Evolutionary conservation across 2,329 filamentous ascomycete genomes (phyloP).

Genomic region (Aspergillus udagawae): DNA sequence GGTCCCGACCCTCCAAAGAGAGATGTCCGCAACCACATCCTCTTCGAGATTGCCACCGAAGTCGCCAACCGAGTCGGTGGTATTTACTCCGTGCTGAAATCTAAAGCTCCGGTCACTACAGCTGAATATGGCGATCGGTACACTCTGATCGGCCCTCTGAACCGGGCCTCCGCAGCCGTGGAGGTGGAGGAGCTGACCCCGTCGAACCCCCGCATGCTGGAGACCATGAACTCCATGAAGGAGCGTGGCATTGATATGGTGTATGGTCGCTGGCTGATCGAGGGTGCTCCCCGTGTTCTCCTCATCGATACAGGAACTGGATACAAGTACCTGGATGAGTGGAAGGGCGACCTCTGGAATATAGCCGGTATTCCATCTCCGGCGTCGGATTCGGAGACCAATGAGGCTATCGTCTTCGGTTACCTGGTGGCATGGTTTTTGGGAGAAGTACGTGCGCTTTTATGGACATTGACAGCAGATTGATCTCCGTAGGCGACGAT

Average conservation of each 20-base stretch:
- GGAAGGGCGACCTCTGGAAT: slow-evolving; percentile 96
- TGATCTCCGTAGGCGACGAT: slow-evolving; percentile 1
- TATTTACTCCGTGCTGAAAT: slow-evolving; percentile 99
- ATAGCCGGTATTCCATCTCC: slow-evolving; percentile 90
- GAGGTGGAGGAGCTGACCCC: slow-evolving; percentile 94
- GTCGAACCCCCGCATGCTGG: slow-evolving; percentile 70
- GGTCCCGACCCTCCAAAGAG: slow-evolving; percentile 49
- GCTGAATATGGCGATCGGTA: slow-evolving; percentile 98
- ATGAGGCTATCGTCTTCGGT: slow-evolving; percentile 95
- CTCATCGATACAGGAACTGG: slow-evolving; percentile 94
- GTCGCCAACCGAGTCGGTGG: slow-evolving; percentile 97
- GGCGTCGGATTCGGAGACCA: slow-evolving; percentile 87
- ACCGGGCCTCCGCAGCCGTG: slow-evolving; percentile 88
- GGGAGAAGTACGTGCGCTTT: slow-evolving; percentile 69
- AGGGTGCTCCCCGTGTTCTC: slow-evolving; percentile 87
- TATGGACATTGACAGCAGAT: not conserved
- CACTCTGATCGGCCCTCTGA: slow-evolving; percentile 89
- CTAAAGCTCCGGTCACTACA: slow-evolving; percentile 94
- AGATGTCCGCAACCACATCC: slow-evolving; percentile 90
- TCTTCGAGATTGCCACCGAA: slow-evolving; percentile 96
- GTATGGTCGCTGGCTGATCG: slow-evolving; percentile 96
- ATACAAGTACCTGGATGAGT: slow-evolving; percentile 87
- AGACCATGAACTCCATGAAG: slow-evolving; percentile 88
- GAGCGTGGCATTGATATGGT: slow-evolving; percentile 85
- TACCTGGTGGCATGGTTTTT: slow-evolving; percentile 98